phyloP scores from a whole-genome alignment of 2,329 filamentous ascomycete genomes.

The Whalleya microplaca region DNA sequence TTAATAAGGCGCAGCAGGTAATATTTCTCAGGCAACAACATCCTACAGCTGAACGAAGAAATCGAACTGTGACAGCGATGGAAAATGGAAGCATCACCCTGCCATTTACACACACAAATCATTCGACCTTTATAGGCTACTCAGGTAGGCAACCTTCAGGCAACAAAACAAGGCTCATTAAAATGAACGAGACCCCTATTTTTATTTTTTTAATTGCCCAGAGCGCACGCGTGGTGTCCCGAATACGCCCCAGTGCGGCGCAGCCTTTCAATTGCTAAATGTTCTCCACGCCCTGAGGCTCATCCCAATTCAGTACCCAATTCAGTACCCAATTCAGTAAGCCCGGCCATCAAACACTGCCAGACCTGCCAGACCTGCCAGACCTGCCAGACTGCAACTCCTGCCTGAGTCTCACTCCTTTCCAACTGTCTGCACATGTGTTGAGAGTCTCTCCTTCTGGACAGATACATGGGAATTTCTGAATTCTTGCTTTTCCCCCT shows the following conservation, averaged over 20 bases:
- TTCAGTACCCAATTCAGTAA: background rate
- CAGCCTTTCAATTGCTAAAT: conserved; percentile 20
- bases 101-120: no score
- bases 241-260: conserved; percentile 11
- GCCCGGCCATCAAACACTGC: conserved; percentile 11
- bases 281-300: conserved; percentile 12
- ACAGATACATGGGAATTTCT: background rate
- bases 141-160: no score
- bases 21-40: no score
- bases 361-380: no score
- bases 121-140: no score
- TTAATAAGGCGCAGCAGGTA: no score
- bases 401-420: conserved; percentile 7
- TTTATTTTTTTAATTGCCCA: conserved; percentile 20
- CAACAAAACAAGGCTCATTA: conserved; percentile 5
- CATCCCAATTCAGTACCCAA: conserved; percentile 19
- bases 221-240: conserved; percentile 22
- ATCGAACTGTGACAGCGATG: no score
- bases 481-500: background rate
- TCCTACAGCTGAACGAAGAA: no score
- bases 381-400: conserved; percentile 10
- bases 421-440: conserved; percentile 4
- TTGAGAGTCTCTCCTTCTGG: background rate
- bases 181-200: conserved; percentile 26
- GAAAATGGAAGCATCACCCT: no score